Percentiles rank a stretch among this genome's conserved stretches.
Evolutionary conservation across 805 yeast species (phyloP).

Genomic region (Candida arabinofermentans): DNA sequence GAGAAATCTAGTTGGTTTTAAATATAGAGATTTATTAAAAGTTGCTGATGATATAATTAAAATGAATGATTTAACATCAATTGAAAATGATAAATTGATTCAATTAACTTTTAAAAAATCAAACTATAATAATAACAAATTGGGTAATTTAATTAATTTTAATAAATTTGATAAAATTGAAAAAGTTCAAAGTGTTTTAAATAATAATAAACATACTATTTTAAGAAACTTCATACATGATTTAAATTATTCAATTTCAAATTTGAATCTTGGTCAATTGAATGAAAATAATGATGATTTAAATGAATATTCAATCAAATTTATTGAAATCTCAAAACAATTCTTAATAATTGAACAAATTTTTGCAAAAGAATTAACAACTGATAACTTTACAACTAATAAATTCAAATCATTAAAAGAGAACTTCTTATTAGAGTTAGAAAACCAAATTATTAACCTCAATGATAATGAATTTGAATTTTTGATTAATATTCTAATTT

Average conservation of each 20-base stretch:
- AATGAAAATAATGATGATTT: background rate
- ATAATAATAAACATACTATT: conserved; percentile 15
- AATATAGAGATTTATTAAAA: conserved; percentile 32
- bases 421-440: conserved; percentile 16
- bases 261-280: conserved; percentile 5
- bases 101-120: conserved; percentile 28
- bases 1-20: conserved; percentile 30
- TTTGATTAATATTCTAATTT: conserved; percentile 20
- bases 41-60: conserved; percentile 35
- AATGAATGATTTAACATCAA: conserved; percentile 27
- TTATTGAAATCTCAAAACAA: conserved; percentile 23
- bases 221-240: conserved; percentile 26
- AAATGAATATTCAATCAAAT: conserved; percentile 14
- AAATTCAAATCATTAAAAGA: conserved; percentile 18
- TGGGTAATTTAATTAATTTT: conserved; percentile 21
- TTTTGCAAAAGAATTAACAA: conserved; percentile 17
- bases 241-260: conserved; percentile 18
- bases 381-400: conserved; percentile 8
- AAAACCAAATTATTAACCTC: conserved; percentile 14
- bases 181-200: conserved; percentile 8
- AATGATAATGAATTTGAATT: conserved; percentile 30
- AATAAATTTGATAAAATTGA: conserved; percentile 5
- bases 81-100: conserved; percentile 25
- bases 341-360: conserved; percentile 21
- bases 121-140: conserved; percentile 20